Percentiles rank a stretch among this genome's conserved stretches.
These are phyloP conservation scores for Wallemia ichthyophaga DNA, from an alignment of 1,284 basidiomycete genomes.

Conservation along the genomic window DNA sequence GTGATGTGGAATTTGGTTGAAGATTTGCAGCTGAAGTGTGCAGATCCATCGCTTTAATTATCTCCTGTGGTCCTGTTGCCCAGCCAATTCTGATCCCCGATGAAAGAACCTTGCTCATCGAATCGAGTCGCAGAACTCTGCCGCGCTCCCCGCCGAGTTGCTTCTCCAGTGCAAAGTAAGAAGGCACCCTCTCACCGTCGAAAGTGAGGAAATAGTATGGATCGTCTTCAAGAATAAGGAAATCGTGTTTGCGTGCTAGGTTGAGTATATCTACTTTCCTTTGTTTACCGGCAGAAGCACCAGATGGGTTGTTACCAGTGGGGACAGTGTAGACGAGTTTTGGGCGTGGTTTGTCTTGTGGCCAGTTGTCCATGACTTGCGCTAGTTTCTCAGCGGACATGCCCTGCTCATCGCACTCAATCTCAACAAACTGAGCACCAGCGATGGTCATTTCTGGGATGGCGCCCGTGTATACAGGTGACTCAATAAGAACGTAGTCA, in stretches of 20 bases:
- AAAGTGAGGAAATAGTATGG: constrained; percentile 8
- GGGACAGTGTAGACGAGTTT: constrained; percentile 44
- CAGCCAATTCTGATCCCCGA: constrained; percentile 44
- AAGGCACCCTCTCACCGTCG: constrained; percentile 24
- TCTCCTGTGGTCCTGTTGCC: constrained; percentile 38
- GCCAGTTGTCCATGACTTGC: constrained; percentile 38
- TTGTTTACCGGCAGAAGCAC: constrained; percentile 37
- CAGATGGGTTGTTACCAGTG: constrained; percentile 46
- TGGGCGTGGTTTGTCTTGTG: constrained; percentile 32
- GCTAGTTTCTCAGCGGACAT: constrained; percentile 34
- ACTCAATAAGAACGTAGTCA: constrained; percentile 54
- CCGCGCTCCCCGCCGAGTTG: constrained; percentile 13
- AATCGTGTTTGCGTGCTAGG: constrained; percentile 39
- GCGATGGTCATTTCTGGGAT: not conserved
- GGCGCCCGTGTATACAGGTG: constrained; percentile 40
- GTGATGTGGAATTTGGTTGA: constrained; percentile 45
- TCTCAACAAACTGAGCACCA: constrained; percentile 23
- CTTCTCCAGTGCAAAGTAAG: constrained; percentile 47
- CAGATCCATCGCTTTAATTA: constrained; percentile 43
- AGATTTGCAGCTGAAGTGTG: constrained; percentile 39
- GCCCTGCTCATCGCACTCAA: constrained; percentile 48
- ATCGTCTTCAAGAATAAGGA: constrained; percentile 59
- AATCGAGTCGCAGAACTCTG: constrained; percentile 59
- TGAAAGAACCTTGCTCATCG: constrained; percentile 59
- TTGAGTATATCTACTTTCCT: constrained; percentile 47